Evolutionary conservation across 2,329 filamentous ascomycete species (phyloP).

Genomic region (Fusarium musae): DNA sequence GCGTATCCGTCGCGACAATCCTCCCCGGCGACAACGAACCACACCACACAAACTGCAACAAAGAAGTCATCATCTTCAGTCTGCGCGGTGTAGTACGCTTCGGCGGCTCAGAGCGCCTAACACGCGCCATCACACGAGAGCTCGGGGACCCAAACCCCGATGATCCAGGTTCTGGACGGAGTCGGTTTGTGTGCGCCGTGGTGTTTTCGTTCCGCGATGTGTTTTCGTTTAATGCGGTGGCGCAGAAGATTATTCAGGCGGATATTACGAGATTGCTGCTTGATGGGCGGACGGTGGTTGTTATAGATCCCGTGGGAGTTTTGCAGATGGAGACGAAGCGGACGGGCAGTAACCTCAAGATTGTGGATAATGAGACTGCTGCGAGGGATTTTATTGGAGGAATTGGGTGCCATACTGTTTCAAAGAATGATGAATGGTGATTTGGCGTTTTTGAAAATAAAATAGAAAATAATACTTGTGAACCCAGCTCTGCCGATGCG

Average conservation of each 20-base stretch:
- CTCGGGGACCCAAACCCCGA: constrained; percentile 36
- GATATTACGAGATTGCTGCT: constrained; percentile 41
- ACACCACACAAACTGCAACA: constrained; percentile 42
- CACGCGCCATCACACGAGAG: constrained; percentile 46
- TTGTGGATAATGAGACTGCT: constrained; percentile 43
- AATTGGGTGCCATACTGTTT: constrained; percentile 43
- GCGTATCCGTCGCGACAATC: constrained; percentile 46
- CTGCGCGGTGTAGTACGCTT: constrained; percentile 50
- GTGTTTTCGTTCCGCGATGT: constrained; percentile 49
- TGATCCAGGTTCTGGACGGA: constrained; percentile 43
- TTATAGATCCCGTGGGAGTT: constrained; percentile 46
- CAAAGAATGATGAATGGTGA: constrained; percentile 40
- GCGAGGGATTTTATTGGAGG: constrained; percentile 47
- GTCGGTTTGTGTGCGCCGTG: constrained; percentile 45
- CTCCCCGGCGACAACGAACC: constrained; percentile 42
- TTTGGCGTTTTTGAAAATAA: fast-evolving
- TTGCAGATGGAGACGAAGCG: constrained; percentile 34
- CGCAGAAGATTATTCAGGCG: constrained; percentile 46
- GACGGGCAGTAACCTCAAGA: constrained; percentile 13
- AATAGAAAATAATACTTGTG: neutral
- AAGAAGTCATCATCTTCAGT: constrained; percentile 48
- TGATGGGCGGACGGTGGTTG: constrained; percentile 44
- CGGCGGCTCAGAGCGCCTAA: constrained; percentile 48
- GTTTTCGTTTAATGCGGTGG: constrained; percentile 47
- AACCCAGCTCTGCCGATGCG: fast-evolving